These are phyloP conservation scores for Bretziella fagacearum DNA, from an alignment of 2,329 filamentous ascomycete species.

Conservation along the genomic window DNA sequence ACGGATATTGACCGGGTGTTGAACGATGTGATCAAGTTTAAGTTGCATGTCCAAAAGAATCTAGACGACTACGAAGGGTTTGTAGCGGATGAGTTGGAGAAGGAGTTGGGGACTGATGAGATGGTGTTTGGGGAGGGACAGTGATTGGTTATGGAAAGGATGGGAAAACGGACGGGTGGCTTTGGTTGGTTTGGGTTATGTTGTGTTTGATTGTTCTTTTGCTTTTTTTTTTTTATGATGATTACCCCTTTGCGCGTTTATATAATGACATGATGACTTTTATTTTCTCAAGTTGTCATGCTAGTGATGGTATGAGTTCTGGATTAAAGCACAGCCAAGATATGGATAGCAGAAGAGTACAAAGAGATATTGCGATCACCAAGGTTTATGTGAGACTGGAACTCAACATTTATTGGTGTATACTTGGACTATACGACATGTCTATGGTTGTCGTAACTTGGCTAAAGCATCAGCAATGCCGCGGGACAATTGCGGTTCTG, in stretches of 20 bases:
- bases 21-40: constrained; percentile 96
- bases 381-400: no score
- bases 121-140: constrained; percentile 15
- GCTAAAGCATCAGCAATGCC: constrained; percentile 46
- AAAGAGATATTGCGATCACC: no score
- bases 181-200: background rate
- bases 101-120: constrained; percentile 54
- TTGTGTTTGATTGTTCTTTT: background rate
- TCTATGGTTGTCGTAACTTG: constrained; percentile 30
- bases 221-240: background rate
- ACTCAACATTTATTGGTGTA: no score
- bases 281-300: no score
- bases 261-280: no score
- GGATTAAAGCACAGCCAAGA: no score
- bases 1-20: constrained; percentile 91
- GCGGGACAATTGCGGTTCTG: constrained; percentile 29
- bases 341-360: no score
- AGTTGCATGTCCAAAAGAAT: constrained; percentile 85
- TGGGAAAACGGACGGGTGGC: background rate
- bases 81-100: constrained; percentile 82
- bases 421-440: background rate
- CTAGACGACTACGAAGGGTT: constrained; percentile 91
- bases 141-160: background rate
- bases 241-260: background rate
- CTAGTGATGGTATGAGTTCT: no score